Percentiles rank a stretch among this genome's conserved stretches.
phyloP scores from a whole-genome alignment of 306 rosid species.

The Nissolia schottii region DNA sequence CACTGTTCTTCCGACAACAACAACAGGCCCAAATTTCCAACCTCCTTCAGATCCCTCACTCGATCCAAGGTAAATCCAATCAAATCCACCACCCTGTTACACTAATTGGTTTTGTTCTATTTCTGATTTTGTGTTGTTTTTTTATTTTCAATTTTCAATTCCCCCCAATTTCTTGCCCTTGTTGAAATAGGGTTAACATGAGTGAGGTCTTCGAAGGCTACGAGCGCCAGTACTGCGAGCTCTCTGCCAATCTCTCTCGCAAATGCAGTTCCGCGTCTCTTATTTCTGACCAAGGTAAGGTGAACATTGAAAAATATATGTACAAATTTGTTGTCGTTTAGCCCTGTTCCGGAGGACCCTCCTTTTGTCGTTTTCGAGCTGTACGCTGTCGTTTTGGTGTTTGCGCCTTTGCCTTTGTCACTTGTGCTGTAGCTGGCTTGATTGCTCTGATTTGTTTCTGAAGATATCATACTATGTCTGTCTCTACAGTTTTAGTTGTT shows the following conservation, averaged over 20 bases:
- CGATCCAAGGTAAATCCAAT: slow-evolving; percentile 18
- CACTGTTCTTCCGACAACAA: neutral
- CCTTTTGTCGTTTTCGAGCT: slow-evolving; percentile 2
- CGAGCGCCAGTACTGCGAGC: slow-evolving; percentile 93
- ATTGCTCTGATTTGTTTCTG: neutral
- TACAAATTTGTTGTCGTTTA: neutral
- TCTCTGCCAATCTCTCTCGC: slow-evolving; percentile 76
- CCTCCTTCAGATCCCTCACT: slow-evolving; percentile 25
- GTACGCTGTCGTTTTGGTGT: neutral
- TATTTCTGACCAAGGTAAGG: slow-evolving; percentile 49
- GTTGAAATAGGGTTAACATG: slow-evolving; percentile 36
- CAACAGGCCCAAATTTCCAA: neutral
- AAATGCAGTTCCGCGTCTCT: slow-evolving; percentile 62
- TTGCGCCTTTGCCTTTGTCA: neutral
- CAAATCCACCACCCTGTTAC: neutral
- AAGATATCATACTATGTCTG: neutral
- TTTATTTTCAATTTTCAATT: neutral
- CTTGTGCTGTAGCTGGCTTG: neutral
- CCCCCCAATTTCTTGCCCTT: neutral
- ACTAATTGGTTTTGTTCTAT: neutral
- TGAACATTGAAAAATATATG: neutral
- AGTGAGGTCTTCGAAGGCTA: slow-evolving; percentile 84
- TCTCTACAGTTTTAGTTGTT: neutral
- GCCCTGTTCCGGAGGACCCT: neutral
- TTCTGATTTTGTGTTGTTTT: neutral